Evolutionary conservation across 345 rosid genomes (phyloP).

Genomic region (Noccaea caerulescens): DNA sequence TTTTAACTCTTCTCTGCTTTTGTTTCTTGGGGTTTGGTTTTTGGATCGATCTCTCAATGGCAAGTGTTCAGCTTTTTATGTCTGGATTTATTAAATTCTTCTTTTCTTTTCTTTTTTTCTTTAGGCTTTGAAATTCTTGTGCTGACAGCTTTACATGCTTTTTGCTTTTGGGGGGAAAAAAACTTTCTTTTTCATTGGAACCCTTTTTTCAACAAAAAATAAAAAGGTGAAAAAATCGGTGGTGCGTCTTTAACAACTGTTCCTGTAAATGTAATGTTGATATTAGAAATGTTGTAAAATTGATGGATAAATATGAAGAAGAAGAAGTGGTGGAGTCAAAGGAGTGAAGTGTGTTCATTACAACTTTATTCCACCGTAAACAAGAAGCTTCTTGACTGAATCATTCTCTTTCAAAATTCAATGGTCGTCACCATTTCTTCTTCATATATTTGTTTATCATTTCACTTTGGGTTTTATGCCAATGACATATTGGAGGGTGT

Average conservation of each 20-base stretch:
- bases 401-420: conserved; percentile 36
- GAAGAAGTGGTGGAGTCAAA: conserved; percentile 41
- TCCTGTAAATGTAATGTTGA: conserved; percentile 15
- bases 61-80: conserved; percentile 41
- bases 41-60: conserved; percentile 35
- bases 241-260: conserved; percentile 30
- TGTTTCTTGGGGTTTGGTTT: conserved; percentile 33
- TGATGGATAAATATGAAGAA: conserved; percentile 34
- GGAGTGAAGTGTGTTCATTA: conserved; percentile 36
- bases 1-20: conserved; percentile 1
- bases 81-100: conserved; percentile 40
- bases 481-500: not conserved
- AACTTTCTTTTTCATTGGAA: conserved; percentile 25
- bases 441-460: conserved; percentile 13
- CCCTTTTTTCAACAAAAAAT: conserved; percentile 4
- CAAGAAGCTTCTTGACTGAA: conserved; percentile 41
- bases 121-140: conserved; percentile 39
- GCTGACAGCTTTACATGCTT: conserved; percentile 43
- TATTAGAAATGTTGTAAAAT: conserved; percentile 11
- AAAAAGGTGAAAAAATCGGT: conserved; percentile 34
- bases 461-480: conserved; percentile 8
- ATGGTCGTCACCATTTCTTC: conserved; percentile 29
- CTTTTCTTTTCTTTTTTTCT: not conserved
- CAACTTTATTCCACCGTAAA: conserved; percentile 36
- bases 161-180: conserved; percentile 34